Evolutionary conservation across 176 grass and related monocot genomes (phyloP).

Genomic region (Dactylis glomerata): DNA sequence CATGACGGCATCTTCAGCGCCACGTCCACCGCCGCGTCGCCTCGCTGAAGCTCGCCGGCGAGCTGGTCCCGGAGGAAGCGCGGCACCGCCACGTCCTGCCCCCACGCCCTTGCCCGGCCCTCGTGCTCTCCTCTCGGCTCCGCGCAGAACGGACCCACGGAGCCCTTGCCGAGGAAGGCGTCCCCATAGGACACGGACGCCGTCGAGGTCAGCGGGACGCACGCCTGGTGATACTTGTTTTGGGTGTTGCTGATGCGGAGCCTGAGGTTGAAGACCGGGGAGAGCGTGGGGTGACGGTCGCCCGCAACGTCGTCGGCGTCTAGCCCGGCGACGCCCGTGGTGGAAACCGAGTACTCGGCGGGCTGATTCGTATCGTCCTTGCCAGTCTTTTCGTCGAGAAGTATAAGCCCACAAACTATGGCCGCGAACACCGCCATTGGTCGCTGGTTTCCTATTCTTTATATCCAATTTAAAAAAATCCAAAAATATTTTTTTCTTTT

Average conservation of each 20-base stretch:
- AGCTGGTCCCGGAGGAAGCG: constrained; percentile 14
- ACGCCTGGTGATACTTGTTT: background rate
- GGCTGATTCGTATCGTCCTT: background rate
- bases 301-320: background rate
- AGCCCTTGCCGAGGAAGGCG: constrained; percentile 17
- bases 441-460: too few species aligned
- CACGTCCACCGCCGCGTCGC: constrained; percentile 20
- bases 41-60: background rate
- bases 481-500: too few species aligned
- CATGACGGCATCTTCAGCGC: background rate
- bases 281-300: background rate
- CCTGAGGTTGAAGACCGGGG: constrained; percentile 31
- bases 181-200: constrained; percentile 2
- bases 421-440: too few species aligned
- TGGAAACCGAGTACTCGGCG: background rate
- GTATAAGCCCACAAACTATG: too few species aligned
- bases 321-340: constrained; percentile 11
- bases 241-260: background rate
- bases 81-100: constrained; percentile 19
- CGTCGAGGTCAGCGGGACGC: background rate
- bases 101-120: background rate
- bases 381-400: too few species aligned
- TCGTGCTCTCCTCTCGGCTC: background rate
- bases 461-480: too few species aligned
- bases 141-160: background rate